Evolutionary conservation across 108 stramenopile species (phyloP), one percentile per base, ranked within the genome.

Genomic region (Skeletonema menzelii): DNA sequence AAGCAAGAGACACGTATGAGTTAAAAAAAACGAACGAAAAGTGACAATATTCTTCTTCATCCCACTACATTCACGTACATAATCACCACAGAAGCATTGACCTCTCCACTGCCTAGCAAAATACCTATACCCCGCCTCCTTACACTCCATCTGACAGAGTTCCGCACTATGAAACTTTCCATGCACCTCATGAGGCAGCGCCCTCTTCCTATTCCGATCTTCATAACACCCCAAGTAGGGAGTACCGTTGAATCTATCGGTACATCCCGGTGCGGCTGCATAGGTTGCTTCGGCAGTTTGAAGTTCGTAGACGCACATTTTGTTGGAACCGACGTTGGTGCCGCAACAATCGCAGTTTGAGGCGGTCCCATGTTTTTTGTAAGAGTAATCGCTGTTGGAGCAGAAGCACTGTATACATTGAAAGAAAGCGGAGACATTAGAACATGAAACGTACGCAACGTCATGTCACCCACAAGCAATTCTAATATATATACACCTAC

Each of bases 321-420:
- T 59, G 42, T 59, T 65, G 2, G 27, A 28, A 5, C 73, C 73
- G 28, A 74, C 73, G 30, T 74, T 59, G 26, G 42, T 40, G 5
- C 65, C 64, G n/a, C 73, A 74, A 44, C 73, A 74, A 59, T 74
- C 58, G 44, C 73, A 74, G 32, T 65, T 65, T 4, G 8, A 24
- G 8, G 65, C 15, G 1, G 31, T 35, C 42, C 73, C 73, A 24
- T 66, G 65, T 58, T 34, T 74, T 11, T 20, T 28, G 58, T 65
- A 74, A n/a, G n/a, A n/a, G 30, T n/a, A 15, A 1, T 35, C 28
- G 10, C 38, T 27, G 24, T 72, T 37, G 62, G 55, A 22, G 8
- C 72, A 62, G 28, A 72, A 72, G 49, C 49, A 53, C 49, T 53
- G 8, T 53, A 53, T 22, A 32, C 11, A 0, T 10, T 11, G 35